Conservation (phyloP, 2,329 filamentous ascomycete species). For the Aspergillus pseudonomiae region DNA sequence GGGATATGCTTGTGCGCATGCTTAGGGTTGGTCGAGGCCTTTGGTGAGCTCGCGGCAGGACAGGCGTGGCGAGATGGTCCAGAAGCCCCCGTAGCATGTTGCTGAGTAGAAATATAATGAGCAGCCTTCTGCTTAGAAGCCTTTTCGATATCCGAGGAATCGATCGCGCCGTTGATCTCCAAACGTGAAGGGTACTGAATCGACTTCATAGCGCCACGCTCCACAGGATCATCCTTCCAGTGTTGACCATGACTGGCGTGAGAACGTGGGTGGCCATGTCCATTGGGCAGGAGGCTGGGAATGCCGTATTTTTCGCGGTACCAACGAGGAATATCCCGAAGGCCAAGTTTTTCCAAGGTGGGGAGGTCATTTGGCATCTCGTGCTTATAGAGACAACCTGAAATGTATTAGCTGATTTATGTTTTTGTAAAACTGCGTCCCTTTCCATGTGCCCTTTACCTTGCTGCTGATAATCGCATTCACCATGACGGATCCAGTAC, state of each 20-base stretch:
- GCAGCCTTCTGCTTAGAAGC: constrained; percentile 15
- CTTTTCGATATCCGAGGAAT: constrained; percentile 17
- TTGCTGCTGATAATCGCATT: constrained; percentile 82
- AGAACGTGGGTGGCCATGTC: constrained; percentile 21
- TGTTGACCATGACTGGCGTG: constrained; percentile 14
- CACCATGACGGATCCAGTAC: constrained; percentile 84
- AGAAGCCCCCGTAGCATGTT: constrained; percentile 9
- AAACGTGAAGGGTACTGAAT: constrained; percentile 24
- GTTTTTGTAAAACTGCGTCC: not conserved
- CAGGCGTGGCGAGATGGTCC: constrained; percentile 13
- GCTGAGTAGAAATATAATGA: constrained; percentile 13
- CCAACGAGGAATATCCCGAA: constrained; percentile 61
- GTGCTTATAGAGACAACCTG: constrained; percentile 81
- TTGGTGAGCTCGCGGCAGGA: constrained; percentile 11
- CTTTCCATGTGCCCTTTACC: constrained; percentile 38
- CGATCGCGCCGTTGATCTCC: constrained; percentile 13
- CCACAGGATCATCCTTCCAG: constrained; percentile 24
- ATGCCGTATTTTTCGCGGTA: constrained; percentile 53
- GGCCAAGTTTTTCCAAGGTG: constrained; percentile 70
- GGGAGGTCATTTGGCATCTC: constrained; percentile 76
- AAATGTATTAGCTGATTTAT: not conserved
- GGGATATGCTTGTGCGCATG: constrained; percentile 17
- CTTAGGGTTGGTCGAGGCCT: constrained; percentile 11
- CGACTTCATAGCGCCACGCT: constrained; percentile 14
- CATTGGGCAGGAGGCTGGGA: constrained; percentile 30